Evolutionary conservation across 1,284 basidiomycete species (phyloP), one percentile per base, ranked within the genome.

Genomic region (Phellopilus nigrolimitatus): DNA sequence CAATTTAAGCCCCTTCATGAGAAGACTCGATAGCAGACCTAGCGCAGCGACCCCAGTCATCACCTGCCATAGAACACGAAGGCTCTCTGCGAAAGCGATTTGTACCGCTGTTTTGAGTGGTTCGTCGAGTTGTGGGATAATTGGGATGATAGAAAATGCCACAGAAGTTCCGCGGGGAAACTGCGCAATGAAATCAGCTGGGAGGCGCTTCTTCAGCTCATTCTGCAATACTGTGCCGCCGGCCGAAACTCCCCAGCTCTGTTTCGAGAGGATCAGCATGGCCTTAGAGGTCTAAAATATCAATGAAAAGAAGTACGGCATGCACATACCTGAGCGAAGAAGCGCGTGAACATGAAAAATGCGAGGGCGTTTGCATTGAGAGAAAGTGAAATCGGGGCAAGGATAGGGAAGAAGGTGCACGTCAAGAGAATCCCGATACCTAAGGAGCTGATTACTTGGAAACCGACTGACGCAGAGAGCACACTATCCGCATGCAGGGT

Each of bases 211-310:
- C 49, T 60, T 58, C 6, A 73, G 66, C 54, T 66, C 57, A 52
- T 71, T 74, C 51, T 73, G 66, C 0, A 74, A 61, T 15, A 74
- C 62, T 0, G 68, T 63, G 21, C 63, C 61, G 3, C 65, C 62
- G 50, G 72, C 68, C 1, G 70, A 61, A 42, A 72, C 61, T 3
- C 71, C 72, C 67, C 67, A 72, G 1, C 63, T 66, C 66, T 70
- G 41, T 24, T 3, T 4, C 10, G 9, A 31, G 5, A 40, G 33
- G 8, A 21, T 8, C 15, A 27, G 49, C 34, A n/a, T n/a, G n/a
- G n/a, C n/a, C n/a, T 31, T 22, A 46, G n/a, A 19, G 6, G 19
- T 15, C n/a, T 25, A 19, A 27, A 17, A n/a, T 15, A 17, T 27
- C 8, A n/a, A 43, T 7, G 30, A 51, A 9, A 57, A 34, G 31